Base-by-base conservation (phyloP, 495 filamentous ascomycete genomes). In the Aspergillus nanangensis region DNA sequence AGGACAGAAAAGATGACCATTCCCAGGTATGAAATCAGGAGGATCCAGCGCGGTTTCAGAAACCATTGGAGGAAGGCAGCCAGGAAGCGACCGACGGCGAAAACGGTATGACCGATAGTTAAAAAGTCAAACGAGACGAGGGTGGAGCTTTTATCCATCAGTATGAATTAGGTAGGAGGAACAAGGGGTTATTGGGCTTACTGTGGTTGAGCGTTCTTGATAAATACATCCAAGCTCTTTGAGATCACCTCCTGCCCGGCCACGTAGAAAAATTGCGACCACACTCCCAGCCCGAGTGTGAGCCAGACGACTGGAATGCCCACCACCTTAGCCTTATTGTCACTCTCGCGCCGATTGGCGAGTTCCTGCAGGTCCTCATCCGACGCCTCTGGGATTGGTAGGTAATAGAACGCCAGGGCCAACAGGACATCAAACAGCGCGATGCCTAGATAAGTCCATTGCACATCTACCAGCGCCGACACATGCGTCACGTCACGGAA, bases 401-500 rank as follows among this genome's bases (percentile, higher is more conserved):
- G 60, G 53, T 86, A 86, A 49, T 78, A 83, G 58, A 84, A 85
- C 0, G 66, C 74, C 10, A 85, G 65, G 7, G 83, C 83, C 1
- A 88, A 69, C 5, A 83, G 57, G 13, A 85, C 68, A 38, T 76
- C 81, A 53, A 86, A 84, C 1, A 87, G 66, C 2, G 80, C 73
- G 39, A 85, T 84, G 29, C 77, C 83, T 4, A 88, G 78, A 44
- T 86, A 87, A 13, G 82, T 74, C 84, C 84, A 88, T 57, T 88
- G 84, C 1, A 84, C 79, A 45, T 83, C 71, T 17, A 85, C 75
- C 10, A 87, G 60, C 15, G 77, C 75, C 0, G 76, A 67, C 7
- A 77, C 77, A 41, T 74, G 65, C 5, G 58, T 55, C 15, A 78
- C 68, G 41, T 63, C 58, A 33, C 69, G 66, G 62, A 86, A 84